These are phyloP conservation scores for Verticillium alfalfae DNA, from an alignment of 2,329 filamentous ascomycete genomes.

Conservation along the genomic window DNA sequence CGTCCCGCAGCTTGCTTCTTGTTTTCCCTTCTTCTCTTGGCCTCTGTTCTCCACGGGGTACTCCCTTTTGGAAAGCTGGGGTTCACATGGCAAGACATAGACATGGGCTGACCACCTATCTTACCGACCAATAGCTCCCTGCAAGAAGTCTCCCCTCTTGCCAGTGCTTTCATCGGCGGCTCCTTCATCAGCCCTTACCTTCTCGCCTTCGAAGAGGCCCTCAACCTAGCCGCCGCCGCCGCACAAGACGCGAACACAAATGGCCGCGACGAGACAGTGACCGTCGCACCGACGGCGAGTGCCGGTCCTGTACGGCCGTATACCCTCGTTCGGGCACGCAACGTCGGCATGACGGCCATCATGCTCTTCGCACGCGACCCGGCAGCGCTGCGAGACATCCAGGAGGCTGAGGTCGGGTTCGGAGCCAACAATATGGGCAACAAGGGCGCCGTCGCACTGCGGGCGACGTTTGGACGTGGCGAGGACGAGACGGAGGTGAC, in stretches of 20 bases:
- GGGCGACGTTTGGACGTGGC: conserved; percentile 52
- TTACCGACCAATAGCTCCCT: conserved; percentile 53
- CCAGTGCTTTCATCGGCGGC: conserved; percentile 79
- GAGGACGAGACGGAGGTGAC: conserved; percentile 58
- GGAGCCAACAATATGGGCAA: conserved; percentile 88
- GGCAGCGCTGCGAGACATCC: conserved; percentile 56
- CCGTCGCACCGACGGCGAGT: conserved; percentile 9
- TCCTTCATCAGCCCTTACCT: conserved; percentile 75
- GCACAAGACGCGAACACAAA: conserved; percentile 7
- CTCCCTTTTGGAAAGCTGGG: neutral
- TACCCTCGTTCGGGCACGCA: conserved; percentile 63
- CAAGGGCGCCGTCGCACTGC: conserved; percentile 83
- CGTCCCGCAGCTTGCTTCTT: conserved; percentile 19
- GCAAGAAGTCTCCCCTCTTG: conserved; percentile 84
- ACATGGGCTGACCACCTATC: neutral
- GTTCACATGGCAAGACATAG: too few species aligned
- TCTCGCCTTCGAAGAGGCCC: conserved; percentile 61
- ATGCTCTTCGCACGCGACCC: conserved; percentile 74
- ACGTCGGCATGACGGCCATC: conserved; percentile 85
- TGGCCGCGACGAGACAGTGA: conserved; percentile 11
- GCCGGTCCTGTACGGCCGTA: conserved; percentile 43
- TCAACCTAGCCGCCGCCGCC: conserved; percentile 61
- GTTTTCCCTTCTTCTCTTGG: neutral
- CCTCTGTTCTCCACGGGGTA: neutral
- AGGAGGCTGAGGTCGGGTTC: conserved; percentile 78